Conservation (phyloP, 106 monocot genomes). For the Alisma plantagoaquatica region DNA sequence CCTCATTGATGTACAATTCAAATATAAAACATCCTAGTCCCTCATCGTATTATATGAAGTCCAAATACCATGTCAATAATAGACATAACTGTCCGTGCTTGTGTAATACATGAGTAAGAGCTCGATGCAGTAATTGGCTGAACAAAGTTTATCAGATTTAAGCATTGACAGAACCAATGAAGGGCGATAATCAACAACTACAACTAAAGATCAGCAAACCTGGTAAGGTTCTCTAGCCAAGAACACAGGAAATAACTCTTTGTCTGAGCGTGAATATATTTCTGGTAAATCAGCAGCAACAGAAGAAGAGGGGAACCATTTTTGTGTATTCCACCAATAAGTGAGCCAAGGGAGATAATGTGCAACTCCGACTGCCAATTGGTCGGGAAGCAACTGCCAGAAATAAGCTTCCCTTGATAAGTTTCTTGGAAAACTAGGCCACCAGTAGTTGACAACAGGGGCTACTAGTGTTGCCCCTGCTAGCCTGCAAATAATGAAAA, state of each 20-base stretch:
- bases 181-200: too few species aligned
- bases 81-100: too few species aligned
- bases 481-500: slow-evolving; percentile 21
- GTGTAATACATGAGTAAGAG: too few species aligned
- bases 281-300: slow-evolving; percentile 21
- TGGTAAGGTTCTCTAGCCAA: slow-evolving; percentile 2
- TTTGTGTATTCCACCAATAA: slow-evolving; percentile 89
- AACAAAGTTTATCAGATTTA: too few species aligned
- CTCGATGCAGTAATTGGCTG: too few species aligned
- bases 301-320: slow-evolving; percentile 47
- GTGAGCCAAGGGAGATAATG: slow-evolving; percentile 58
- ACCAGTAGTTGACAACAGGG: slow-evolving; percentile 79
- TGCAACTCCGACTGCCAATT: slow-evolving; percentile 57
- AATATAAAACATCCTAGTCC: too few species aligned
- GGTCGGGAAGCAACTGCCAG: slow-evolving; percentile 32
- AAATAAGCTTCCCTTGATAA: slow-evolving; percentile 32
- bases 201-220: too few species aligned
- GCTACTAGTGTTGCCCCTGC: slow-evolving; percentile 62
- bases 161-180: too few species aligned
- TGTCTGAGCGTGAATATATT: slow-evolving; percentile 31
- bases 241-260: slow-evolving; percentile 26
- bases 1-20: too few species aligned
- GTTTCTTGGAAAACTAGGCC: slow-evolving; percentile 63
- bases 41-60: too few species aligned
- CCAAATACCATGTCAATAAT: too few species aligned